Conservation (phyloP, 345 rosid genomes). For the Durio zibethinus region DNA sequence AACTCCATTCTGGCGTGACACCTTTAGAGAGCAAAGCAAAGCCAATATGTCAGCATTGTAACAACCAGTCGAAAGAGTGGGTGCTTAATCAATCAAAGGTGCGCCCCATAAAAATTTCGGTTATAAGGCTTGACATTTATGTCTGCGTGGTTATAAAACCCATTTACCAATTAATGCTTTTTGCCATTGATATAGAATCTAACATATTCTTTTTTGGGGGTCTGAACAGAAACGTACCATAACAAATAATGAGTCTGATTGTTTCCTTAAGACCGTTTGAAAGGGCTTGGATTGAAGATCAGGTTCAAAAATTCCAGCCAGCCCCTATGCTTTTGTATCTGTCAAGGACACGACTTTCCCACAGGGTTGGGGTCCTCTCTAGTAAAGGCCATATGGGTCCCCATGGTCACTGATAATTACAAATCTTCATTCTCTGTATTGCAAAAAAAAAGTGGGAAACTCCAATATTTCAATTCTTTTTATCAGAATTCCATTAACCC, state of each 20-base stretch:
- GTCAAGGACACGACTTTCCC: background rate
- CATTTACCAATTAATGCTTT: conserved; percentile 21
- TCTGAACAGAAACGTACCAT: conserved; percentile 14
- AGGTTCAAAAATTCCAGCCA: background rate
- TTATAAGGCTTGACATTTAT: conserved; percentile 8
- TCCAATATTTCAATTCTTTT: background rate
- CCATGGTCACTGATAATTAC: background rate
- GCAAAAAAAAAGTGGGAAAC: no score
- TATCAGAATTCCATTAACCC: background rate
- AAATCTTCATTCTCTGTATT: background rate
- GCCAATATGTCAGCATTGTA: background rate
- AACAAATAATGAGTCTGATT: background rate
- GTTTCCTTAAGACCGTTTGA: background rate
- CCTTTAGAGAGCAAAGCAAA: background rate
- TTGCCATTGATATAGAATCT: conserved; percentile 10
- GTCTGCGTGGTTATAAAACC: conserved; percentile 11
- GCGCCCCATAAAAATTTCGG: background rate
- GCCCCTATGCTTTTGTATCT: background rate
- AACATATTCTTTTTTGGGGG: conserved; percentile 4
- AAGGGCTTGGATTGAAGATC: background rate
- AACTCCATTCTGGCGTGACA: background rate
- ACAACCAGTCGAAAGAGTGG: background rate
- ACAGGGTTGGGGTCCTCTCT: background rate
- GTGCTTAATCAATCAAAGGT: background rate
- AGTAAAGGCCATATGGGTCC: background rate